Evolutionary conservation across 2,329 filamentous ascomycete species (phyloP), one percentile per base, ranked within the genome.

Genomic region (Fusarium sp.): DNA sequence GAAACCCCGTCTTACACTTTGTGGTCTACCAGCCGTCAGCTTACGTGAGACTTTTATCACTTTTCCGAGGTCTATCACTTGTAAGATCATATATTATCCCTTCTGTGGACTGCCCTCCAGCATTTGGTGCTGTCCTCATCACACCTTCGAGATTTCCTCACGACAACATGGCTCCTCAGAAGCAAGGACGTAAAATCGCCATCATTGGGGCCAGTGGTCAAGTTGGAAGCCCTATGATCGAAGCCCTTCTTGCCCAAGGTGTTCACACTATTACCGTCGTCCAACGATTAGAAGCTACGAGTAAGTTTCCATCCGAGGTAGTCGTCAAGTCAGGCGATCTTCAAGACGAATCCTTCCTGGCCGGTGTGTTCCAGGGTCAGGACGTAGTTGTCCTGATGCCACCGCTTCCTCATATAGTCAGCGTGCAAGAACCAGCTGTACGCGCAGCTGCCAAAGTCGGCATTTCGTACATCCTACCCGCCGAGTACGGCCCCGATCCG

Each of bases 401-500:
- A 0, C 67, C 65, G 31, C 53, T 69, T 7, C 28, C 67, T 3
- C 49, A 69, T 4, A 28, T 69, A 3, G 23, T 62, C 20, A 57
- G 20, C 45, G 18, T 66, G 4, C 65, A 69, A 36, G 61, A 66
- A 15, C 42, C 62, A 8, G 61, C 57, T n/a, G 42, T 69, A 10
- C 45, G 61, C 20, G 65, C 67, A 10, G 65, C 55, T 38, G 55
- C 38, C 3, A 38, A n/a, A 33, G 56, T 16, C 4, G 15, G 33
- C 6, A 20, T 61, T 23, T 55, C 38, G 8, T 62, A 61, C 12
- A 18, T 62, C 10, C 7, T 62, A 10, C 67, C 57, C 3, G 42
- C 57, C 15, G 65, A 69, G 6, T 69, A 56, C 30, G 67, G 65
- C 3, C 67, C 61, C 11, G 50, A 54, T n/a, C 67, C 62, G 7